Conservation (phyloP, 768 basidiomycete genomes). For the Russula earlei region DNA sequence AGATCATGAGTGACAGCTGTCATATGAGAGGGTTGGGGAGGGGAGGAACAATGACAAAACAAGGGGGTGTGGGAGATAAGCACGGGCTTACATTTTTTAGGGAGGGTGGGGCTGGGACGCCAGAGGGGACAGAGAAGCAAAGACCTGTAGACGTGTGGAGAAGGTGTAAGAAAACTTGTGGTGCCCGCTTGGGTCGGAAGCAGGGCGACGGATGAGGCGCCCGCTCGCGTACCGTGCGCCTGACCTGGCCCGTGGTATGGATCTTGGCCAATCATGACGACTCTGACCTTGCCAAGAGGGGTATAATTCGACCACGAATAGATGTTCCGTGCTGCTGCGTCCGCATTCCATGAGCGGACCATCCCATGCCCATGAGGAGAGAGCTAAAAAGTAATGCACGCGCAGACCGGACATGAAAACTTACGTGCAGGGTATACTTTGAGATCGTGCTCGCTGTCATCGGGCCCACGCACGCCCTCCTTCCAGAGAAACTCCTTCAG, state of each 20-base stretch:
- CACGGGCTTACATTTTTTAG: slow-evolving; percentile 56
- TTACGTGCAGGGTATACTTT: slow-evolving; percentile 75
- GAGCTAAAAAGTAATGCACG: neutral
- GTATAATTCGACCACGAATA: slow-evolving; percentile 85
- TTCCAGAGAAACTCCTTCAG: slow-evolving; percentile 63
- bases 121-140: slow-evolving; percentile 83
- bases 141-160: slow-evolving; percentile 41
- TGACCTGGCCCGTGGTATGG: slow-evolving; percentile 76
- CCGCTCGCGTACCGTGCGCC: slow-evolving; percentile 63
- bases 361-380: neutral
- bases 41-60: neutral
- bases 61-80: neutral
- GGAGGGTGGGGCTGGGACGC: slow-evolving; percentile 69
- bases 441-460: slow-evolving; percentile 35
- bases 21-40: neutral
- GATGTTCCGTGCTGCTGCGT: slow-evolving; percentile 57
- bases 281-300: slow-evolving; percentile 73
- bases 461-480: slow-evolving; percentile 47
- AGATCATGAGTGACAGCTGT: slow-evolving; percentile 10
- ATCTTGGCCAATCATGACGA: slow-evolving; percentile 88
- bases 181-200: neutral
- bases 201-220: neutral
- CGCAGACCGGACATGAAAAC: slow-evolving; percentile 23
- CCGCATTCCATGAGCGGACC: too few species aligned
- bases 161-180: neutral